Base-by-base conservation (phyloP, 257 asterid genomes). In the Eucommia ulmoides region DNA sequence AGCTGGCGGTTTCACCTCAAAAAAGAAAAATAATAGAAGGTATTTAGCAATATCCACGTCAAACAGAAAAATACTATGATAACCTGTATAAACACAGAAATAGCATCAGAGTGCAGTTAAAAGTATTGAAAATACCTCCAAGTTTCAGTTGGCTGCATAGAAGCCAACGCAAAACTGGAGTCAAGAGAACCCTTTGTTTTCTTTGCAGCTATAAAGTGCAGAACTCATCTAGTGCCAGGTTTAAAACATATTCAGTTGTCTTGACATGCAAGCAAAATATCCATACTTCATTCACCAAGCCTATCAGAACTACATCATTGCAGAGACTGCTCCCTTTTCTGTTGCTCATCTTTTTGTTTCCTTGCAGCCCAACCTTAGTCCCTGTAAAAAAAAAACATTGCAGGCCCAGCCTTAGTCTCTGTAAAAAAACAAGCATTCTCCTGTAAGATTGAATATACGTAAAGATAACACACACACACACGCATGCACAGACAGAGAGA, bases 1-100 rank as follows among this genome's bases (percentile, higher is more conserved):
- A 58, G 70, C 74, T 48, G 56, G 50, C 33, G 59, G 54, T 51
- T 63, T 53, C 54, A 62, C 64, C 62, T 65, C 77, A 65, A 54
- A 56, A 70, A 58, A 65, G 26, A 50, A 65, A 53, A 61, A 4
- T 3, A 33, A 50, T 19, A 25, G 16, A 21, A 45, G 12, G 25
- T 23, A 23, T 48, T 65, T 50, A 65, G 71, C 45, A 24, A 50
- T 19, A 52, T 20, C 33, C 41, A 33, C 1, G 22, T 45, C 50
- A 17, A 24, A 64, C 44, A 23, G 50, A 53, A 24, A 21, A 67
- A 29, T 9, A 23, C 23, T 38, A 19, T 17, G 52, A 26, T 23
- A 53, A 7, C 16, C 23, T 49, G 45, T 22, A 42, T 16, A 42
- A 14, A 19, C 47, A 49, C 11, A 54, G 22, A 10, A 35, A 50